Base-by-base conservation (phyloP, 2,329 filamentous ascomycete species). In the Talaromyces sp. region DNA sequence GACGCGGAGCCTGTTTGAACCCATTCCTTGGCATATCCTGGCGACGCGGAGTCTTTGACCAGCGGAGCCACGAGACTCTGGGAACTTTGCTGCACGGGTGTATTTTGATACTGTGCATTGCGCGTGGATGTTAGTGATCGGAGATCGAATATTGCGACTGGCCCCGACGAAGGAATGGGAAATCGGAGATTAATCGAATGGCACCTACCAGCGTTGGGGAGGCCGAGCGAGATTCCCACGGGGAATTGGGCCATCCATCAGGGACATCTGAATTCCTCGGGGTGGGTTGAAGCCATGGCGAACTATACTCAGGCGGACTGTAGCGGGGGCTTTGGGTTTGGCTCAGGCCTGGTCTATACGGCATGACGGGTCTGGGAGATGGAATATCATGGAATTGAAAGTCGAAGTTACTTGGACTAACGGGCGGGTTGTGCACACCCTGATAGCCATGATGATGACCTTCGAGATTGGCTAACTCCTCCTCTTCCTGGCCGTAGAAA, bases 11-110 rank as follows among this genome's bases (percentile, higher is more conserved):
- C 71, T 9, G 68, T 64, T 47, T 72, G 63, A 19, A 72, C 66
- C 70, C 70, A 73, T 40, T 73, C 70, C 43, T 65, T 67, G n/a
- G 63, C 58, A 30, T 70, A 67, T 14, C 63, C 57, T 3, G 67
- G 67, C 7, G 68, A 65, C 1, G 63, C 49, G 8, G 66, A 56
- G 3, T 67, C 59, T 43, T 60, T 66, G 24, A 74, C 68, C 16
- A 75, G 63, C 14, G 68, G 64, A 29, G 64, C 64, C 13, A 39
- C 36, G n/a, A 72, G 63, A 52, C 65, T 70, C 43, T 70, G 66
- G 41, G 68, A 65, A 54, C 71, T 73, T 52, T 67, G 65, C 47
- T 68, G 57, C 2, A 60, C 30, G 14, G 63, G 63, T 13, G 57
- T 47, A 24, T 65, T 57, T 20, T 62, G 57, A 30, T 62, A 61